Percentiles rank a stretch among this genome's conserved stretches.
Evolutionary conservation across 2,329 filamentous ascomycete species (phyloP).

Genomic region (Hypoxylon sp.): DNA sequence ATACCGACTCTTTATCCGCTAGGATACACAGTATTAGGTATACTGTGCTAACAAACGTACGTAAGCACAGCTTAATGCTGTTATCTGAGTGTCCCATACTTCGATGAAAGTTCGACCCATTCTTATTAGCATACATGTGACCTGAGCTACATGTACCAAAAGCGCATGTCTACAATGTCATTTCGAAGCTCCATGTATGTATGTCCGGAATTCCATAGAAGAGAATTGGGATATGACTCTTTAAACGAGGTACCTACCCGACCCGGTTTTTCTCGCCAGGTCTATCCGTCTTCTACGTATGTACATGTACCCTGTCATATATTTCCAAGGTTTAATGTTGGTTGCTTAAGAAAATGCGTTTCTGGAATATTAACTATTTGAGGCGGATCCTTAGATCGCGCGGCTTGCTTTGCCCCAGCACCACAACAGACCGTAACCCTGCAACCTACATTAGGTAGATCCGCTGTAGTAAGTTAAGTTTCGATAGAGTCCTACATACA

Average conservation of each 20-base stretch:
- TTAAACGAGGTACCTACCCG: background rate
- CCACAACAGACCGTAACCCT: slow-evolving; percentile 19
- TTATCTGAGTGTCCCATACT: slow-evolving; percentile 3
- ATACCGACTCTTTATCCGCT: background rate
- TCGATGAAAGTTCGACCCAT: no score
- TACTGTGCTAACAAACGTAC: background rate
- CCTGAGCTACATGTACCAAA: background rate
- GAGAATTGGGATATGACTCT: background rate
- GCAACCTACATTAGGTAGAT: slow-evolving; percentile 10
- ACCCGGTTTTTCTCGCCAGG: background rate
- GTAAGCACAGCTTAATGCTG: background rate
- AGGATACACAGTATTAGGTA: background rate
- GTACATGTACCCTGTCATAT: background rate
- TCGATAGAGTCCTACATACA: slow-evolving; percentile 2
- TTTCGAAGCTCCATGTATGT: background rate
- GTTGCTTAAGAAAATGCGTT: slow-evolving; percentile 7
- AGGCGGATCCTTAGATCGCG: slow-evolving; percentile 11
- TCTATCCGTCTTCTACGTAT: background rate
- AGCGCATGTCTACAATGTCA: background rate
- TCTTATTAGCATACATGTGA: background rate
- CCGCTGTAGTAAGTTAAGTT: slow-evolving; percentile 32
- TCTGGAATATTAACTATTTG: slow-evolving; percentile 25
- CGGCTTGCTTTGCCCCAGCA: background rate
- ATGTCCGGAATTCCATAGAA: slow-evolving; percentile 5
- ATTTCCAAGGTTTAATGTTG: background rate